Evolutionary conservation across 768 basidiomycete genomes (phyloP).

Genomic region (Lentinula boryana): DNA sequence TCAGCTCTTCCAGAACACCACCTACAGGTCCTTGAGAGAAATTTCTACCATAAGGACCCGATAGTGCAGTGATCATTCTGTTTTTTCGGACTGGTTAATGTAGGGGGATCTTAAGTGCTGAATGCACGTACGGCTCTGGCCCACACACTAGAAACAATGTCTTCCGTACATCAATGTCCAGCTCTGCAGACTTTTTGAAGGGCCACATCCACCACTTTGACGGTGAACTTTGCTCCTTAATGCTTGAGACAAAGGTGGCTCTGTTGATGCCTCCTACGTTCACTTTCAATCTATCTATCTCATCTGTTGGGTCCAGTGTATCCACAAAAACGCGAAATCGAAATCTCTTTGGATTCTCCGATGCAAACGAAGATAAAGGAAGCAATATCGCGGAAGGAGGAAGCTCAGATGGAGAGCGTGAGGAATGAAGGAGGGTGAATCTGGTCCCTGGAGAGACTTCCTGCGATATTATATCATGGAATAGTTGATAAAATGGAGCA

Average conservation of each 20-base stretch:
- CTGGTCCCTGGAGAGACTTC: constrained; percentile 32
- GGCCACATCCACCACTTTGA: constrained; percentile 30
- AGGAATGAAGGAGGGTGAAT: constrained; percentile 72
- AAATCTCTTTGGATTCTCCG: constrained; percentile 49
- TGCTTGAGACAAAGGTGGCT: constrained; percentile 35
- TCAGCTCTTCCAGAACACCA: constrained; percentile 60
- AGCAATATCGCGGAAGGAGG: constrained; percentile 62
- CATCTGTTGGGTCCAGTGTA: constrained; percentile 13
- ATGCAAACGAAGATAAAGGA: constrained; percentile 43
- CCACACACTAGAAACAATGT: constrained; percentile 76
- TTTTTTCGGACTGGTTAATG: constrained; percentile 7
- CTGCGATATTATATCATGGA: constrained; percentile 44
- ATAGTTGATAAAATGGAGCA: constrained; percentile 78
- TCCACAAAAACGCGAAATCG: constrained; percentile 62
- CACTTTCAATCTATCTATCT: constrained; percentile 19
- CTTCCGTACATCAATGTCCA: constrained; percentile 21
- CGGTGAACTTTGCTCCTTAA: constrained; percentile 22
- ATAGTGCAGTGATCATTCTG: constrained; percentile 73
- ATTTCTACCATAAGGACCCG: constrained; percentile 73
- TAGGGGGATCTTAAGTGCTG: background rate
- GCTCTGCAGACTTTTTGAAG: constrained; percentile 16
- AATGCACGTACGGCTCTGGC: constrained; percentile 63
- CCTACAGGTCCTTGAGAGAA: constrained; percentile 69
- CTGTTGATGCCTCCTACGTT: constrained; percentile 52
- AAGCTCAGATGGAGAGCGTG: constrained; percentile 52